phyloP scores from a whole-genome alignment of 2,329 filamentous ascomycete genomes.

The Epichloe aotearoae region DNA sequence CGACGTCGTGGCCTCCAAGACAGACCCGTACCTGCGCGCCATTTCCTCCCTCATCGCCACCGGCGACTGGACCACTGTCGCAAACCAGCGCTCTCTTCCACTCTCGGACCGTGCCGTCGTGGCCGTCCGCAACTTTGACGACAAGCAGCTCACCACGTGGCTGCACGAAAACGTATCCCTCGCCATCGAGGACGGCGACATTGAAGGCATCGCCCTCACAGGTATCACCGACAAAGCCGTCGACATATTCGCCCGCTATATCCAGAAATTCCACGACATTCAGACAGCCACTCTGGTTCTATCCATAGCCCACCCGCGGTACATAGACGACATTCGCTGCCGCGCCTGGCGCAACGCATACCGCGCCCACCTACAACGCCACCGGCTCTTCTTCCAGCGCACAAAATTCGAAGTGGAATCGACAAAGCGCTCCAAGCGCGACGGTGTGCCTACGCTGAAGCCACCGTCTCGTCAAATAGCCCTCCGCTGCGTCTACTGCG shows the following conservation, averaged over 20 bases:
- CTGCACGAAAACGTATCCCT: constrained; percentile 50
- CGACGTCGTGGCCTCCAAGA: constrained; percentile 45
- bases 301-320: constrained; percentile 60
- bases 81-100: constrained; percentile 59
- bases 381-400: constrained; percentile 60
- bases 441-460: constrained; percentile 48
- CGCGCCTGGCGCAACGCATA: constrained; percentile 61
- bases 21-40: constrained; percentile 67
- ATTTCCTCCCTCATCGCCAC: constrained; percentile 68
- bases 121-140: constrained; percentile 53
- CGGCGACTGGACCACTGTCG: constrained; percentile 62
- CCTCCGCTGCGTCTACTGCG: constrained; percentile 66
- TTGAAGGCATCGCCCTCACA: constrained; percentile 66
- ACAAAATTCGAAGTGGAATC: constrained; percentile 69
- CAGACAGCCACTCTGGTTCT: constrained; percentile 68
- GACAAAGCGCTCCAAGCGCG: constrained; percentile 53
- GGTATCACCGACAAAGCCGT: constrained; percentile 62
- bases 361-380: constrained; percentile 56
- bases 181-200: constrained; percentile 52
- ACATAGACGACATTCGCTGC: constrained; percentile 65
- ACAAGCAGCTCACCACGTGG: constrained; percentile 51
- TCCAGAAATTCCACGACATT: constrained; percentile 62
- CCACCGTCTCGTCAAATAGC: constrained; percentile 57
- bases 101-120: constrained; percentile 63
- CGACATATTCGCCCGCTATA: constrained; percentile 63